Conservation (phyloP, 805 yeast species). For the Wickerhamomyces strasburgensis region DNA sequence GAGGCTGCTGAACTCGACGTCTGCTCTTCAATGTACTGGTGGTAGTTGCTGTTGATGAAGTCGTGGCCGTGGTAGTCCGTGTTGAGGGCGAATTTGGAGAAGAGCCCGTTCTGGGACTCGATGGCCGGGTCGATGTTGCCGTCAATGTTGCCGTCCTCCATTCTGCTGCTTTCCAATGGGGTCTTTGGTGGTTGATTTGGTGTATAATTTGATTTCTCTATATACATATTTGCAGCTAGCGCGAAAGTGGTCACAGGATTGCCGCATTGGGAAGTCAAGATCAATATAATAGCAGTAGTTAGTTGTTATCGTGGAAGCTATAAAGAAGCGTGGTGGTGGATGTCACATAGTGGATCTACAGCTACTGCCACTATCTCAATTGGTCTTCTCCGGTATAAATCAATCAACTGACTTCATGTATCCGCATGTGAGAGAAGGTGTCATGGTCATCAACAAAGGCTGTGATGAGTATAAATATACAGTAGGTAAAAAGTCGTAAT, state of each 20-base stretch:
- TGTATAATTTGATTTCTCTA: too few species aligned
- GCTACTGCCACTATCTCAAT: too few species aligned
- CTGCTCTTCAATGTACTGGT: slow-evolving; percentile 2
- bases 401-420: too few species aligned
- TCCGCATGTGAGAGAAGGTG: too few species aligned
- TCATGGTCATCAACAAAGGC: too few species aligned
- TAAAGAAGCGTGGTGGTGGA: too few species aligned
- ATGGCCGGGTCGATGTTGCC: slow-evolving; percentile 23
- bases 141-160: slow-evolving; percentile 15
- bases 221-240: not conserved
- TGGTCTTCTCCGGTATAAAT: too few species aligned
- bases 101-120: slow-evolving; percentile 16
- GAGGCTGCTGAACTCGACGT: slow-evolving; percentile 7
- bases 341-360: too few species aligned
- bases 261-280: not conserved
- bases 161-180: too few species aligned
- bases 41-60: slow-evolving; percentile 4
- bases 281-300: not conserved
- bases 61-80: slow-evolving; percentile 4
- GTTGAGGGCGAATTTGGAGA: slow-evolving; percentile 19
- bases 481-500: too few species aligned
- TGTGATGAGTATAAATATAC: too few species aligned
- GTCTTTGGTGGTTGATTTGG: not conserved
- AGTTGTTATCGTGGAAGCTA: not conserved
- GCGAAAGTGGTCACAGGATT: not conserved